A percentile compares a stretch with the other conserved stretches of the same genome.
Evolutionary conservation across 352 stramenopile genomes (phyloP).

Genomic region (Phytophthora cactorum): DNA sequence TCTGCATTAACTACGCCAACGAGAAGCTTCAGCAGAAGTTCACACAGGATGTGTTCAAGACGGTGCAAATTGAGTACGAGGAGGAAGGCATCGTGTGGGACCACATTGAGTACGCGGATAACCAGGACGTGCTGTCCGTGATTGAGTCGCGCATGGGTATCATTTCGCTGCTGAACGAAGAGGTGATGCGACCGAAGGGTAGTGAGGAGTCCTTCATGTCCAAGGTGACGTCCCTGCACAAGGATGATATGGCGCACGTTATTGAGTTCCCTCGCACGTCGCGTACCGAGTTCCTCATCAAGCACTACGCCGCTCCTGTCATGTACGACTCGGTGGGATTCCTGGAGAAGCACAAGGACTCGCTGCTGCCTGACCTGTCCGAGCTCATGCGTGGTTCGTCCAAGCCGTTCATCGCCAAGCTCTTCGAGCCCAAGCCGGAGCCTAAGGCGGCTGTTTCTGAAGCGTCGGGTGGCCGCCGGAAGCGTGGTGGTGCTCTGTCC

Average conservation of each 20-base stretch:
- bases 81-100: conserved; percentile 93
- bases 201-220: conserved; percentile 88
- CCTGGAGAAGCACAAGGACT: conserved; percentile 97
- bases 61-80: conserved; percentile 96
- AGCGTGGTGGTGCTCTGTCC: conserved; percentile 65
- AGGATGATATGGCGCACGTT: conserved; percentile 83
- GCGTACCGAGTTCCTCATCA: conserved; percentile 93
- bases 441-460: conserved; percentile 47
- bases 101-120: conserved; percentile 92
- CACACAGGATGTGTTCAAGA: conserved; percentile 92
- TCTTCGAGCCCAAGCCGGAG: conserved; percentile 75
- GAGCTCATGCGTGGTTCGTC: conserved; percentile 83
- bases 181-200: conserved; percentile 89
- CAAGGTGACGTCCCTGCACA: conserved; percentile 84
- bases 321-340: conserved; percentile 95
- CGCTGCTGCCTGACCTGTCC: conserved; percentile 94
- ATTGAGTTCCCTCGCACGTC: conserved; percentile 88
- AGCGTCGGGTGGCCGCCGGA: conserved; percentile 46
- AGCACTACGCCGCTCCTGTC: conserved; percentile 95
- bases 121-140: conserved; percentile 88
- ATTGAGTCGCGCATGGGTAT: conserved; percentile 91
- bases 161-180: conserved; percentile 91
- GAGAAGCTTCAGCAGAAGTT: conserved; percentile 95
- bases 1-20: conserved; percentile 94
- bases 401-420: conserved; percentile 72